These are phyloP conservation scores for Phytophthora capsici DNA, from an alignment of 352 stramenopile species.

Conservation along the genomic window DNA sequence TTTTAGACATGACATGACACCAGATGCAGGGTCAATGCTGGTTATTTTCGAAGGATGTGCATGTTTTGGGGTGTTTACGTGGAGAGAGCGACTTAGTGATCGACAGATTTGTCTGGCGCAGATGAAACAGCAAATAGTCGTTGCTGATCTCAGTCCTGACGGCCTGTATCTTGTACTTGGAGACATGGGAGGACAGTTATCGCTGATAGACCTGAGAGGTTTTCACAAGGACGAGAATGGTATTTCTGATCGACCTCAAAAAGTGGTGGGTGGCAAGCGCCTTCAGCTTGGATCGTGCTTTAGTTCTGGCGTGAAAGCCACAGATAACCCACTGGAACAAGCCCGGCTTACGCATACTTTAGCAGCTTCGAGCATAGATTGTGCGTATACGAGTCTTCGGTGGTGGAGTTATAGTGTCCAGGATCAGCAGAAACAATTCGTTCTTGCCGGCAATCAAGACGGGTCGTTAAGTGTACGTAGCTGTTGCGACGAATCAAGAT, in stretches of 20 bases:
- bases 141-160: constrained; percentile 32
- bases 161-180: constrained; percentile 44
- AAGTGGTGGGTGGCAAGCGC: constrained; percentile 27
- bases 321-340: constrained; percentile 43
- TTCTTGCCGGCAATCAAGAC: constrained; percentile 44
- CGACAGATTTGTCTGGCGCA: constrained; percentile 46
- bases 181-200: constrained; percentile 32
- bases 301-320: constrained; percentile 38
- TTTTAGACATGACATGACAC: constrained; percentile 28
- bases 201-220: constrained; percentile 40
- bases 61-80: constrained; percentile 53
- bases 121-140: constrained; percentile 27
- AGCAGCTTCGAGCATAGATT: constrained; percentile 1
- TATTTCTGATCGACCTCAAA: not conserved
- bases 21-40: constrained; percentile 41
- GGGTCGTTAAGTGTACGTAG: constrained; percentile 46
- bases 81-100: constrained; percentile 65
- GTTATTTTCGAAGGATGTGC: constrained; percentile 35
- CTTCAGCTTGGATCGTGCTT: constrained; percentile 33
- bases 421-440: constrained; percentile 31
- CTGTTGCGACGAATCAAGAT: not conserved
- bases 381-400: constrained; percentile 28
- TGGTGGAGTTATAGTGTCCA: constrained; percentile 31
- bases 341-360: constrained; percentile 40
- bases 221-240: constrained; percentile 28